phyloP scores from a whole-genome alignment of 1,284 basidiomycete genomes.

The Austroboletus novae-zelandiae region DNA sequence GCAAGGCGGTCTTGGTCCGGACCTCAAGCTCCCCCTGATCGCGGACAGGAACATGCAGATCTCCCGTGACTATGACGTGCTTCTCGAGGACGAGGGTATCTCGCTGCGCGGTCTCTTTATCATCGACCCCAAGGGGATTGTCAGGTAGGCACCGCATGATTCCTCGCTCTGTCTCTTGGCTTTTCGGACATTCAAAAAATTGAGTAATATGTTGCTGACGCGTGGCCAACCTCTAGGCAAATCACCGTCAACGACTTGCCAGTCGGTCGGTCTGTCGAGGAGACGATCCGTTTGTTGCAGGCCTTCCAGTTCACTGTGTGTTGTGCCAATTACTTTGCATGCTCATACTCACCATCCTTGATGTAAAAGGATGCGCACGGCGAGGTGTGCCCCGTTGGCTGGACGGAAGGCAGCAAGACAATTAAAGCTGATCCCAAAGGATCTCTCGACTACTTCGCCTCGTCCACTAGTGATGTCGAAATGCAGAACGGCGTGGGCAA shows the following conservation, averaged over 20 bases:
- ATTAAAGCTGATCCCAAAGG: slow-evolving; percentile 75
- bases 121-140: slow-evolving; percentile 83
- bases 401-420: slow-evolving; percentile 73
- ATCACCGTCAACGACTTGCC: slow-evolving; percentile 88
- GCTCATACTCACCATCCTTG: neutral
- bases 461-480: slow-evolving; percentile 28
- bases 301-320: slow-evolving; percentile 87
- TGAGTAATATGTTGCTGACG: no score
- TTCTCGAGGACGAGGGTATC: slow-evolving; percentile 83
- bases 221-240: slow-evolving; percentile 45
- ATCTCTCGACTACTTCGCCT: slow-evolving; percentile 74
- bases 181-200: no score
- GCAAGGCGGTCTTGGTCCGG: slow-evolving; percentile 84
- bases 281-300: slow-evolving; percentile 85
- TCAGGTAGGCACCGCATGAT: slow-evolving; percentile 46
- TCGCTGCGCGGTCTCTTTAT: slow-evolving; percentile 86
- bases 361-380: slow-evolving; percentile 71
- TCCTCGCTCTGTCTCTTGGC: no score
- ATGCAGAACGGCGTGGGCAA: slow-evolving; percentile 32
- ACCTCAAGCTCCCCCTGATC: slow-evolving; percentile 77
- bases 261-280: slow-evolving; percentile 88
- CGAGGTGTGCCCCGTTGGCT: slow-evolving; percentile 89
- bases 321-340: slow-evolving; percentile 4
- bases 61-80: slow-evolving; percentile 77
- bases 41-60: slow-evolving; percentile 71